These are phyloP conservation scores for Apiospora pterosperma DNA, from an alignment of 2,329 filamentous ascomycete species.

Conservation along the genomic window DNA sequence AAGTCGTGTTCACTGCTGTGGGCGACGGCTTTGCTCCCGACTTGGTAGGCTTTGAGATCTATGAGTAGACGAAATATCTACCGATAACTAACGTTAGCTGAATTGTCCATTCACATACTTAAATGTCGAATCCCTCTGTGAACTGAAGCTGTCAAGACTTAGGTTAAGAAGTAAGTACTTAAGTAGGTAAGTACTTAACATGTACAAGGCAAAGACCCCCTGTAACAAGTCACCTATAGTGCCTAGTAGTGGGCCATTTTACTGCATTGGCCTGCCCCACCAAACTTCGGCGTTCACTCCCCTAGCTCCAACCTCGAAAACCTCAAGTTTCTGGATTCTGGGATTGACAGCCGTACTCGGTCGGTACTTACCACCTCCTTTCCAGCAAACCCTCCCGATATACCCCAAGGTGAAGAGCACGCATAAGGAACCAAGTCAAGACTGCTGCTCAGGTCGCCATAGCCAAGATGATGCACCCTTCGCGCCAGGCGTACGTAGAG, in stretches of 20 bases:
- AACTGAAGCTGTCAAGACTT: neutral
- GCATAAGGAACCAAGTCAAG: neutral
- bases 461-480: constrained; percentile 71
- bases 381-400: neutral
- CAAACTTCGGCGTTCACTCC: neutral
- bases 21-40: constrained; percentile 34
- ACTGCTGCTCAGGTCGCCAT: neutral
- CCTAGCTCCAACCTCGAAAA: neutral
- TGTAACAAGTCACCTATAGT: neutral
- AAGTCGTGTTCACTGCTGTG: constrained; percentile 30
- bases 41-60: constrained; percentile 39
- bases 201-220: neutral
- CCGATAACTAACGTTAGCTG: too few relatives aligned
- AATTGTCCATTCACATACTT: too few relatives aligned
- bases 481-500: constrained; percentile 91
- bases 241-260: too few relatives aligned
- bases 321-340: neutral
- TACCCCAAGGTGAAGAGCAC: neutral
- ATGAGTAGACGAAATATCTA: constrained; percentile 21
- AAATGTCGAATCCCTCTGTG: too few relatives aligned
- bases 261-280: constrained; percentile 1
- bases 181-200: neutral
- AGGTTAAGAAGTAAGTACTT: too few relatives aligned
- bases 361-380: neutral
- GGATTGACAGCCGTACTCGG: neutral